These are phyloP conservation scores for Colletotrichum falcatum DNA, from an alignment of 2,329 filamentous ascomycete genomes.

Conservation along the genomic window DNA sequence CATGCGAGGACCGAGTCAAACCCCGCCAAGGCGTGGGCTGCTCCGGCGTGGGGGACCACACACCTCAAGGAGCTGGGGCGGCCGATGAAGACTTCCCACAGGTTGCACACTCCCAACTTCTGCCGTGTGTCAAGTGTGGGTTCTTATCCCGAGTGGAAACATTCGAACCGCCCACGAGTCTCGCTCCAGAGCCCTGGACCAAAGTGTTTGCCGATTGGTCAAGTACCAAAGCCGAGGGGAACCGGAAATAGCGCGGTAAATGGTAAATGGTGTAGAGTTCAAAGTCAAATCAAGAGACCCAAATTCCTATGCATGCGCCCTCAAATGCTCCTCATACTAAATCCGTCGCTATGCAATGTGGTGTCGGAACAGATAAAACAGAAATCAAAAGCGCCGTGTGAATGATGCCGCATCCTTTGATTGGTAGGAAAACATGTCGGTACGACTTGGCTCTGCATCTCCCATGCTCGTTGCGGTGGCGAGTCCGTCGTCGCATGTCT, in stretches of 20 bases:
- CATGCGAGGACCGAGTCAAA: conserved; percentile 33
- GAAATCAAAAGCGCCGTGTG: conserved; percentile 6
- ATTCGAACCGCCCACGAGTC: not conserved
- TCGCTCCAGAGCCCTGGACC: not conserved
- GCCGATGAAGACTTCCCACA: conserved; percentile 19
- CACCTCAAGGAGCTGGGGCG: conserved; percentile 13
- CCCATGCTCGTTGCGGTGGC: conserved; percentile 1
- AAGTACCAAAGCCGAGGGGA: not conserved
- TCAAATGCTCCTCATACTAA: conserved; percentile 34
- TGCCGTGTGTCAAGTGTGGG: conserved; percentile 19
- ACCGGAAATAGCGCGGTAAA: not conserved
- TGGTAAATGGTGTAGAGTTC: too few species aligned
- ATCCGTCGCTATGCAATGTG: conserved; percentile 41
- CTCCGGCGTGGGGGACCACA: conserved; percentile 15
- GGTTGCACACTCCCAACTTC: conserved; percentile 13
- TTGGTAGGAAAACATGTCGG: conserved; percentile 12
- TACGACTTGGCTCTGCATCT: conserved; percentile 21
- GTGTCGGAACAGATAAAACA: conserved; percentile 26
- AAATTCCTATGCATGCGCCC: conserved; percentile 21
- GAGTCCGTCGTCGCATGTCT: conserved; percentile 27
- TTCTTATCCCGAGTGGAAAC: conserved; percentile 6
- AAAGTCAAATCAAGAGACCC: too few species aligned
- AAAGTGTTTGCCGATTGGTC: not conserved
- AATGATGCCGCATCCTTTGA: conserved; percentile 10
- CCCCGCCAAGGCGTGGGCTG: conserved; percentile 25